Evolutionary conservation across 2,329 filamentous ascomycete species (phyloP).

Genomic region (Pseudonectria buxi): DNA sequence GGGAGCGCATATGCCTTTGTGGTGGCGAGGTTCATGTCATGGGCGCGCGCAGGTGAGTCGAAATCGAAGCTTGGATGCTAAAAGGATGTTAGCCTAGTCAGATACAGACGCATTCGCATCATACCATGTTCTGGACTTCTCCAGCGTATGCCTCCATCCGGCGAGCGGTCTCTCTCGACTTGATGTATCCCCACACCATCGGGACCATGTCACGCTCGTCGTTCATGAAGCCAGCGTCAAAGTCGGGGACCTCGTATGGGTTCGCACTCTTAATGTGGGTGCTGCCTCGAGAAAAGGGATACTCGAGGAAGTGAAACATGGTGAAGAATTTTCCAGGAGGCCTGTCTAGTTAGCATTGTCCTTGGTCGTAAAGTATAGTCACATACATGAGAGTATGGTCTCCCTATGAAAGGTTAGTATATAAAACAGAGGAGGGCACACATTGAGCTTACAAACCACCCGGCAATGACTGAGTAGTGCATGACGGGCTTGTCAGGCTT

Average conservation of each 20-base stretch:
- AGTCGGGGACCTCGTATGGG: constrained; percentile 68
- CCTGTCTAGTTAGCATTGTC: constrained; percentile 38
- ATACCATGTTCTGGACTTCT: constrained; percentile 53
- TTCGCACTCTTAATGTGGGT: constrained; percentile 66
- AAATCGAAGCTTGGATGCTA: constrained; percentile 65
- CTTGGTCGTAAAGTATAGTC: accelerated
- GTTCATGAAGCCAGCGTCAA: constrained; percentile 79
- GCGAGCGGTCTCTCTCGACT: constrained; percentile 71
- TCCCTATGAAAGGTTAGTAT: constrained; percentile 21
- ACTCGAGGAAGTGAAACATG: constrained; percentile 78
- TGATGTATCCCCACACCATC: constrained; percentile 81
- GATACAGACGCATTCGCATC: constrained; percentile 10
- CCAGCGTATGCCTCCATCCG: constrained; percentile 73
- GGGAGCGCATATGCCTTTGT: constrained; percentile 71
- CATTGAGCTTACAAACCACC: constrained; percentile 38
- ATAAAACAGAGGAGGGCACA: too few relatives aligned
- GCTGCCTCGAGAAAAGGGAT: constrained; percentile 66
- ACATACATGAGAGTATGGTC: constrained; percentile 53
- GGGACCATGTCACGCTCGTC: constrained; percentile 79
- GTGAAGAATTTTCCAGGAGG: constrained; percentile 74
- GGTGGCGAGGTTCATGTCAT: constrained; percentile 67
- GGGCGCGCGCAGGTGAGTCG: constrained; percentile 61
- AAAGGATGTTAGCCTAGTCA: constrained; percentile 18
- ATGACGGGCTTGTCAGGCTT: constrained; percentile 83
- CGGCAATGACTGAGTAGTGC: constrained; percentile 74